Base-by-base conservation (phyloP, 1,284 basidiomycete genomes). In the Hymenochaete sp. region DNA sequence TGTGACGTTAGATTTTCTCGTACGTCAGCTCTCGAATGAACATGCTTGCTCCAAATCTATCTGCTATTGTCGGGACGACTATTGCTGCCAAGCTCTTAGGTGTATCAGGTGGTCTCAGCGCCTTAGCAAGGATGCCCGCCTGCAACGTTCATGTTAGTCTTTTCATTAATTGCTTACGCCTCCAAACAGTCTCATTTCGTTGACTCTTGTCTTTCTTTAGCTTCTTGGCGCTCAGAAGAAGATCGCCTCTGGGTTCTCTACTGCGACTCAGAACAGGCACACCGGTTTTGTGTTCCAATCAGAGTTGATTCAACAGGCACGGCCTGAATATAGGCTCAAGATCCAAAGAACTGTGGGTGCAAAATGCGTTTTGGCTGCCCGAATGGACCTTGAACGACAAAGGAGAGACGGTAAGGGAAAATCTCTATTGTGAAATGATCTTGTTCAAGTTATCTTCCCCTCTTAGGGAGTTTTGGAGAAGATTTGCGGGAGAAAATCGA, bases 11-110 rank as follows among this genome's bases (percentile, higher is more conserved):
- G 79, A 98, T 98, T 56, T 93, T 98, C 67, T 82, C 88, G 70
- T 98, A 98, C 72, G 96, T 99, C 63, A 95, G 96, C 71, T 96
- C 92, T 59, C 80, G 96, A 64, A 98, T 99, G 90, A 89, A 90
- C 66, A 80, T 93, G 44, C 84, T 99, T 57, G 93, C 95, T 51
- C 96, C 96, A 54, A 99, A 99, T 64, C 79, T 99, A 60, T 95
- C 91, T 57, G 87, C 89, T 60, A 95, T 99, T 62, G 90, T 98
- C 63, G 95, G 96, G 60, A 97, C 95, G 45, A 90, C 89, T 52
- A 95, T 93, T 68, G 96, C 96, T 35, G 95, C 96, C 39, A 98
- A 98, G 72, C 70, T 99, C 39, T 81, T 99, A 37, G 96, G 96
- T 62, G 91, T 97, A 37, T 93, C 96, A 26, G 96, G 96, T 49